Evolutionary conservation across 805 yeast genomes (phyloP).

Genomic region (Metschnikowia koreensis): DNA sequence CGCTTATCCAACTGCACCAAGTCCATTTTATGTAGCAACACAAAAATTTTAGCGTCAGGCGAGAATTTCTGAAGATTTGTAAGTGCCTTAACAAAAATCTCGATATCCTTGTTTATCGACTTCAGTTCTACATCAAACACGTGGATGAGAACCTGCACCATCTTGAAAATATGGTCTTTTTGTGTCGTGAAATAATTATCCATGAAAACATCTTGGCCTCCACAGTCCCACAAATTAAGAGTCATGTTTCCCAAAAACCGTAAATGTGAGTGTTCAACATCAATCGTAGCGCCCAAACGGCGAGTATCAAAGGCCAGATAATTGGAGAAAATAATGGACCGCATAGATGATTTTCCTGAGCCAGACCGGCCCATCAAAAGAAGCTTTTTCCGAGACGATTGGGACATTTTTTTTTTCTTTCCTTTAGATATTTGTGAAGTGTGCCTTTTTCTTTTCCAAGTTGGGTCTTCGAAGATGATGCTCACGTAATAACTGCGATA

Average conservation of each 20-base stretch:
- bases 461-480: neutral
- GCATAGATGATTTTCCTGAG: constrained; percentile 96
- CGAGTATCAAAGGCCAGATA: constrained; percentile 97
- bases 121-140: constrained; percentile 95
- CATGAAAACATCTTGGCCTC: constrained; percentile 96
- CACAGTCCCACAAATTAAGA: constrained; percentile 95
- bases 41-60: constrained; percentile 89
- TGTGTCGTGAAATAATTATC: constrained; percentile 88
- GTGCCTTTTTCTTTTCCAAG: neutral
- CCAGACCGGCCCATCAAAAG: constrained; percentile 84
- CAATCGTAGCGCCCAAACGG: constrained; percentile 93
- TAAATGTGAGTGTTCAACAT: constrained; percentile 95
- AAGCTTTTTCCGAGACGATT: constrained; percentile 36
- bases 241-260: constrained; percentile 95
- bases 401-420: constrained; percentile 11
- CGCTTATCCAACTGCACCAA: constrained; percentile 83
- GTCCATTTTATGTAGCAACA: constrained; percentile 93
- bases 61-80: constrained; percentile 78
- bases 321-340: constrained; percentile 92
- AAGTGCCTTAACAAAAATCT: constrained; percentile 81
- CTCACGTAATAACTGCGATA: neutral
- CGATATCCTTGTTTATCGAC: constrained; percentile 89
- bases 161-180: constrained; percentile 87
- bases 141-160: constrained; percentile 93
- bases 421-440: neutral